Conservation (phyloP, 2,329 filamentous ascomycete species). For the Thyridium curvatum region DNA sequence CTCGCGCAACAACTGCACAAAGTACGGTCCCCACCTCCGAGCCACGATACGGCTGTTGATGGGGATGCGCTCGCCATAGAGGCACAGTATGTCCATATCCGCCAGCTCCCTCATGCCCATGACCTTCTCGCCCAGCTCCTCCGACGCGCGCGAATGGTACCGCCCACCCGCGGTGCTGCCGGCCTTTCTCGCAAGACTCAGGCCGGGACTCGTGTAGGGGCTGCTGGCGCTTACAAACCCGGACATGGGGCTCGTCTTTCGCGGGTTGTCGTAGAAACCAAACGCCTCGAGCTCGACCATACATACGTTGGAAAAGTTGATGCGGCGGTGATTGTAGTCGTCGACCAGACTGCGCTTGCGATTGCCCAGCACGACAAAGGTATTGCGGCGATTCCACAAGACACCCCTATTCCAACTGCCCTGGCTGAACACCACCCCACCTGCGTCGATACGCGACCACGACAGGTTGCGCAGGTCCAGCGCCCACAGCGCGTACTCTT, state of each 20-base stretch:
- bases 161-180: constrained; percentile 69
- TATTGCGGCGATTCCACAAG: constrained; percentile 87
- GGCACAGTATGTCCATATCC: constrained; percentile 94
- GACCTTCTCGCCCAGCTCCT: constrained; percentile 79
- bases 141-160: constrained; percentile 67
- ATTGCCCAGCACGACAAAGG: constrained; percentile 92
- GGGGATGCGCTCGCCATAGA: constrained; percentile 84
- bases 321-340: constrained; percentile 94
- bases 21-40: constrained; percentile 90
- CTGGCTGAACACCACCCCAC: constrained; percentile 88
- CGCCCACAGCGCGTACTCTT: constrained; percentile 96
- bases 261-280: constrained; percentile 92
- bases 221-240: constrained; percentile 79
- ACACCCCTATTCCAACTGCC: constrained; percentile 97
- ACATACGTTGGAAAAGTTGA: constrained; percentile 96
- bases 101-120: constrained; percentile 76
- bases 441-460: constrained; percentile 94
- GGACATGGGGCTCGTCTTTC: constrained; percentile 70
- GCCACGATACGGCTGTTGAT: constrained; percentile 88
- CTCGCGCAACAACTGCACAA: constrained; percentile 84
- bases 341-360: constrained; percentile 90
- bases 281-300: constrained; percentile 97
- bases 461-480: constrained; percentile 81
- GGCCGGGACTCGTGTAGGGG: constrained; percentile 52
- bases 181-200: constrained; percentile 52